Conservation (phyloP, 176 grass and related monocot species). For the Oryza longistaminata region DNA sequence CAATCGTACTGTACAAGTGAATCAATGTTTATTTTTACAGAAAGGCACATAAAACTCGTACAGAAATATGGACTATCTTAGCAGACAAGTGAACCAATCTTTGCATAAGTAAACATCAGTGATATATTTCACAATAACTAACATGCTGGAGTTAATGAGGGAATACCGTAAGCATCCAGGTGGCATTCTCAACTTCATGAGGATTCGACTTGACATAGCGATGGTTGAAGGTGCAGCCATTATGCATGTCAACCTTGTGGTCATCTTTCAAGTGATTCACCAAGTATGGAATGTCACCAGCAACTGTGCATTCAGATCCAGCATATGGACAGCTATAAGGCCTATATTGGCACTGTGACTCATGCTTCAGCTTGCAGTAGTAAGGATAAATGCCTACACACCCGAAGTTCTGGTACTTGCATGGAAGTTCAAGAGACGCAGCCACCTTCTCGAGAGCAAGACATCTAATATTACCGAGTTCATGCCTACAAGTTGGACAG, state of each 20-base stretch:
- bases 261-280: slow-evolving; percentile 66
- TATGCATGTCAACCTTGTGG: slow-evolving; percentile 69
- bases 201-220: slow-evolving; percentile 64
- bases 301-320: slow-evolving; percentile 59
- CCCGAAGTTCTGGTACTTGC: slow-evolving; percentile 54
- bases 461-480: slow-evolving; percentile 63
- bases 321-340: slow-evolving; percentile 63
- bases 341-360: slow-evolving; percentile 53
- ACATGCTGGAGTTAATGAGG: background rate
- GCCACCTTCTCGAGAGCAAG: slow-evolving; percentile 68
- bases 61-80: background rate
- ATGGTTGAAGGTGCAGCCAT: slow-evolving; percentile 62
- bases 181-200: slow-evolving; percentile 65
- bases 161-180: slow-evolving; percentile 66
- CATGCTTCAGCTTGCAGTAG: slow-evolving; percentile 66
- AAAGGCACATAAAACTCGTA: background rate
- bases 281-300: slow-evolving; percentile 55
- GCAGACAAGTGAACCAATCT: slow-evolving; percentile 16
- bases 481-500: slow-evolving; percentile 64
- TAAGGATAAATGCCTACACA: slow-evolving; percentile 59
- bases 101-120: background rate
- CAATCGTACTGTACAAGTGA: background rate
- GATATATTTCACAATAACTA: slow-evolving; percentile 8
- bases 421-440: slow-evolving; percentile 64
- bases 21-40: background rate